Conservation (phyloP, 2,329 filamentous ascomycete genomes). For the Diaporthe sp. region DNA sequence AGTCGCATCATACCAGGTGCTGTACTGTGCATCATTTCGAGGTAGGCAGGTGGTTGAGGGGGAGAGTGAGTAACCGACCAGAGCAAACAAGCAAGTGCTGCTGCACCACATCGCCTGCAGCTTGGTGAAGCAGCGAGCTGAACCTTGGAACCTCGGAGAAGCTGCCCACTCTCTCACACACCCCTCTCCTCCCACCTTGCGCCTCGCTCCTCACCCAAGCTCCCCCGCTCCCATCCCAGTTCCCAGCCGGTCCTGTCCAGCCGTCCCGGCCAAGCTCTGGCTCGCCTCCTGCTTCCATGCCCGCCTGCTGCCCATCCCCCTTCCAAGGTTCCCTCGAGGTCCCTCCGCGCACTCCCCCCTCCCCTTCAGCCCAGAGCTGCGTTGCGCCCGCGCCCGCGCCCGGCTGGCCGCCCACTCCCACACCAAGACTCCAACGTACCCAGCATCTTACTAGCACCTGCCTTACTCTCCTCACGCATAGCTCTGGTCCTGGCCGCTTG, state of each 20-base stretch:
- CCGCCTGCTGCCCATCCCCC: conserved; percentile 1
- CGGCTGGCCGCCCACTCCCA: conserved; percentile 13
- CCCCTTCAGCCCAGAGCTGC: conserved; percentile 16
- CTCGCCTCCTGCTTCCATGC: conserved; percentile 1
- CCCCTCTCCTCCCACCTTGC: neutral
- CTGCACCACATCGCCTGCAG: conserved; percentile 20
- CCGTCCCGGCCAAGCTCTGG: conserved; percentile 24
- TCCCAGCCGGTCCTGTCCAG: conserved; percentile 1
- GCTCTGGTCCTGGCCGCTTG: conserved; percentile 19
- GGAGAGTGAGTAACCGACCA: neutral
- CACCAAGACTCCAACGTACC: neutral
- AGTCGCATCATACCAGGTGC: conserved; percentile 5
- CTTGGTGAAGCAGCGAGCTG: conserved; percentile 35
- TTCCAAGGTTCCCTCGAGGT: conserved; percentile 13
- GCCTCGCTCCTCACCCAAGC: neutral
- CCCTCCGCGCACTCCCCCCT: neutral
- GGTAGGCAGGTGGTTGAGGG: conserved; percentile 1
- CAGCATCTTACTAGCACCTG: conserved; percentile 10
- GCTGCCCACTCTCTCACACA: neutral
- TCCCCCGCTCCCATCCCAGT: conserved; percentile 25
- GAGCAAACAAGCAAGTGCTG: conserved; percentile 24
- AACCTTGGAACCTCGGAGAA: conserved; percentile 35
- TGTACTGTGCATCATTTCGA: conserved; percentile 2
- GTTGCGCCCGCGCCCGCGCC: neutral
- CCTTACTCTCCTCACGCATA: conserved; percentile 26